Evolutionary conservation across 176 grass and related monocot species (phyloP).

Genomic region (Avena sativa): DNA sequence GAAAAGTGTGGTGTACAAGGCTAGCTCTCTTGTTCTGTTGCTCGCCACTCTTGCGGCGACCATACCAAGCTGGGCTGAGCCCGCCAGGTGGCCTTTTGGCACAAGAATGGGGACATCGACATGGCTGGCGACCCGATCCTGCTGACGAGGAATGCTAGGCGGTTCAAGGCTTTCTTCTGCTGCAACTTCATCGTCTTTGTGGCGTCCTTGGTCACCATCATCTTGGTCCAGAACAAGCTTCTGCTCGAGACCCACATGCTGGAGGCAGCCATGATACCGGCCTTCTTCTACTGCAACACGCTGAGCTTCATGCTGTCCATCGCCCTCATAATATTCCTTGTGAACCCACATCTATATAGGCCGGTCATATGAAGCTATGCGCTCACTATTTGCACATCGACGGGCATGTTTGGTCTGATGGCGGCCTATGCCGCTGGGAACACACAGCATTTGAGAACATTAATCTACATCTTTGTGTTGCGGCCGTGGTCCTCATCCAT

Average conservation of each 20-base stretch:
- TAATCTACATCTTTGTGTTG: slow-evolving; percentile 44
- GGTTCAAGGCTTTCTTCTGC: slow-evolving; percentile 51
- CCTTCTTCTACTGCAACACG: too few species aligned
- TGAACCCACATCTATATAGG: slow-evolving; percentile 46
- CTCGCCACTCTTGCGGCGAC: slow-evolving; percentile 45
- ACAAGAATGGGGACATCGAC: background rate
- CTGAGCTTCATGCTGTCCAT: slow-evolving; percentile 60
- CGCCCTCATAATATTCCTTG: slow-evolving; percentile 52
- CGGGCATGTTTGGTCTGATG: slow-evolving; percentile 45
- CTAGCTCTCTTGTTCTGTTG: slow-evolving; percentile 20
- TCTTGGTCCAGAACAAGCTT: too few species aligned
- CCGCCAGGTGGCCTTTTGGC: slow-evolving; percentile 52
- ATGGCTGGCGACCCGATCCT: slow-evolving; percentile 31
- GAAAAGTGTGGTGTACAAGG: background rate
- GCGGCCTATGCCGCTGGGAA: slow-evolving; percentile 58
- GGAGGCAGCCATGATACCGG: too few species aligned
- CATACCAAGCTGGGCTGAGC: slow-evolving; percentile 50
- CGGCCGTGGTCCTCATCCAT: slow-evolving; percentile 1
- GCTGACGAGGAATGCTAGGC: background rate
- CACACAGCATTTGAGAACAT: slow-evolving; percentile 36
- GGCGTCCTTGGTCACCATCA: too few species aligned
- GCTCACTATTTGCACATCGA: slow-evolving; percentile 46
- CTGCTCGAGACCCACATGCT: too few species aligned
- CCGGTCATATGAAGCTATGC: slow-evolving; percentile 38
- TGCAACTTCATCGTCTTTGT: too few species aligned